Conservation (phyloP, 345 rosid species). For the Gossypium ekmanianum region DNA sequence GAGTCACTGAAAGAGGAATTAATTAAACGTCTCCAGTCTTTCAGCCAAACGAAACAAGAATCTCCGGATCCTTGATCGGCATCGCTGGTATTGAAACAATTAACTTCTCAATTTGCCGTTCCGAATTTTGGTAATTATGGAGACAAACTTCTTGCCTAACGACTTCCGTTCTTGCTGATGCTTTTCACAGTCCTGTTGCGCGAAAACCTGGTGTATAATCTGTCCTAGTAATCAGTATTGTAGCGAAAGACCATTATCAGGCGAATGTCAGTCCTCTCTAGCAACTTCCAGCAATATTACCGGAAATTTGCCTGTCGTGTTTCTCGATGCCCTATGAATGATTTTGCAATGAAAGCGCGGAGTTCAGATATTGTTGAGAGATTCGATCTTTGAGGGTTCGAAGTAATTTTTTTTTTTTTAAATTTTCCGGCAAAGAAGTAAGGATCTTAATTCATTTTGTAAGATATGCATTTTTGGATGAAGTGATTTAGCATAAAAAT, state of each 20-base stretch:
- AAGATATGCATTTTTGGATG: neutral
- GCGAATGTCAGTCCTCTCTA: conserved; percentile 9
- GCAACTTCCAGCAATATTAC: conserved; percentile 17
- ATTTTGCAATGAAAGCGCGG: conserved; percentile 19
- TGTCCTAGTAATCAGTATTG: conserved; percentile 17
- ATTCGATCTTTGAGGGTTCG: conserved; percentile 20
- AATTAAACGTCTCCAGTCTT: conserved; percentile 44
- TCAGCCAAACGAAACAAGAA: conserved; percentile 41
- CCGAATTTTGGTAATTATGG: neutral
- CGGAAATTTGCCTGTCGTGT: neutral
- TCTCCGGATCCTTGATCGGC: conserved; percentile 21
- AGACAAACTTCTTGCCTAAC: neutral
- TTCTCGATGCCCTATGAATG: conserved; percentile 9
- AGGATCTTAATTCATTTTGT: conserved; percentile 18
- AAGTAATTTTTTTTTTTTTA: neutral
- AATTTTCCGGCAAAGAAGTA: conserved; percentile 19
- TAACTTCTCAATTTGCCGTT: neutral
- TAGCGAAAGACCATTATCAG: conserved; percentile 10
- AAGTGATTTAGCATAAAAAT: neutral
- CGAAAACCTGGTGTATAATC: conserved; percentile 22
- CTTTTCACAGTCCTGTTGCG: conserved; percentile 28
- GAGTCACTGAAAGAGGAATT: conserved; percentile 68
- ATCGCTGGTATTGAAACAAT: conserved; percentile 19
- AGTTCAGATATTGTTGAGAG: conserved; percentile 16
- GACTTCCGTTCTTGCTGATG: neutral